These are phyloP conservation scores for Marchantia polymorpha DNA, from an alignment of 225 moss, liverwort and hornwort species.

Conservation along the genomic window DNA sequence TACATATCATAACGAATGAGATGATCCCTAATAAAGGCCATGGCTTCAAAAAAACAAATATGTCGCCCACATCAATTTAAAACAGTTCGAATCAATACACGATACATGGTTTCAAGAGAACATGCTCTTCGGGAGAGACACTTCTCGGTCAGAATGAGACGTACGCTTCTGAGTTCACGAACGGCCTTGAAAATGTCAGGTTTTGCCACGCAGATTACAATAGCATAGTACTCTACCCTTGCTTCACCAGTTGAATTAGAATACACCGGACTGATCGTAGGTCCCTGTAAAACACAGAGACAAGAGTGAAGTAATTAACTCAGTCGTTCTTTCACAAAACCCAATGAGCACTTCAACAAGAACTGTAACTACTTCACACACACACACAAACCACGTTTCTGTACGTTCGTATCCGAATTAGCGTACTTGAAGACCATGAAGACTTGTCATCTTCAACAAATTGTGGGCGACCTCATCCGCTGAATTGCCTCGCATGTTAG, in stretches of 20 bases:
- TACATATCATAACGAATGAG: too few relatives aligned
- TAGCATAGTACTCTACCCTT: slow-evolving; percentile 78
- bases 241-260: slow-evolving; percentile 38
- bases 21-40: too few relatives aligned
- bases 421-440: slow-evolving; percentile 74
- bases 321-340: not conserved
- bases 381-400: not conserved
- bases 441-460: slow-evolving; percentile 48
- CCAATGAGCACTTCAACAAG: not conserved
- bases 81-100: too few relatives aligned
- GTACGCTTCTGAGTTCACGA: slow-evolving; percentile 73
- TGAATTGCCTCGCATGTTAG: slow-evolving; percentile 86
- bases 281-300: slow-evolving; percentile 56
- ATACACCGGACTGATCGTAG: slow-evolving; percentile 88
- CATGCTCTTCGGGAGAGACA: too few relatives aligned
- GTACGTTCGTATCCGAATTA: not conserved
- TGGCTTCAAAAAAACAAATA: too few relatives aligned
- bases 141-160: not conserved
- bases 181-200: slow-evolving; percentile 79
- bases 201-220: slow-evolving; percentile 79
- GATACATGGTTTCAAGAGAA: not conserved
- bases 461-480: slow-evolving; percentile 73
- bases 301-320: not conserved
- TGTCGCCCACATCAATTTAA: too few relatives aligned
- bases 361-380: not conserved